Evolutionary conservation across 2,329 filamentous ascomycete species (phyloP).

Genomic region (Verticillium alfalfae): DNA sequence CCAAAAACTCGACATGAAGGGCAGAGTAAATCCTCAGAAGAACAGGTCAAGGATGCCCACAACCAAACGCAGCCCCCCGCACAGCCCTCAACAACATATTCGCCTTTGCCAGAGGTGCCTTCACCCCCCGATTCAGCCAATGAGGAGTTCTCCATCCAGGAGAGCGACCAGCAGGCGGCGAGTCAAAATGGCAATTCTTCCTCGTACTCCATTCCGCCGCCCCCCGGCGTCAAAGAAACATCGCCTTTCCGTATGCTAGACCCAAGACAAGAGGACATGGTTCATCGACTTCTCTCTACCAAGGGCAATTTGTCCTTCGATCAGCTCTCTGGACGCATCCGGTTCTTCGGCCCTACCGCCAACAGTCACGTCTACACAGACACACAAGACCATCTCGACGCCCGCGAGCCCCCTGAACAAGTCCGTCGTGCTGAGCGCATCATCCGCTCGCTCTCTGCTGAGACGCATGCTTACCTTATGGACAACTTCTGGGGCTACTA

Average conservation of each 20-base stretch:
- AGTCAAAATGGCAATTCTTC: conserved; percentile 7
- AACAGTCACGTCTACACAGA: conserved; percentile 46
- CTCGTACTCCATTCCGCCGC: conserved; percentile 4
- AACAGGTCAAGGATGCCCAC: conserved; percentile 1
- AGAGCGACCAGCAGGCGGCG: conserved; percentile 16
- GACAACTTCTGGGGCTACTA: conserved; percentile 46
- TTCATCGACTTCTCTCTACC: conserved; percentile 42
- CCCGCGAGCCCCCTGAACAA: conserved; percentile 36
- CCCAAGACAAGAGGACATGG: conserved; percentile 39
- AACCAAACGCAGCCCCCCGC: background rate
- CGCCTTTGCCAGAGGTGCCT: conserved; percentile 15
- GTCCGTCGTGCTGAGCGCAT: conserved; percentile 39
- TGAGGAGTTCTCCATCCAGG: conserved; percentile 21
- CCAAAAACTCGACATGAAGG: conserved; percentile 42
- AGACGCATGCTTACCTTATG: conserved; percentile 48
- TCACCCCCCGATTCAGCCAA: conserved; percentile 25
- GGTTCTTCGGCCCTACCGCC: conserved; percentile 48
- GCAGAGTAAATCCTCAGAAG: conserved; percentile 19
- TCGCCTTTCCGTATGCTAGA: conserved; percentile 28
- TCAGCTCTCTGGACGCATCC: conserved; percentile 40
- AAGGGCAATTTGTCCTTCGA: conserved; percentile 46
- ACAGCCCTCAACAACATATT: conserved; percentile 4
- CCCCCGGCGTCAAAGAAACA: conserved; percentile 19
- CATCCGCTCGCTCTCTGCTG: conserved; percentile 35
- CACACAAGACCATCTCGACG: conserved; percentile 24